Evolutionary conservation across 2,329 filamentous ascomycete species (phyloP).

Genomic region (Neonectria punicea): DNA sequence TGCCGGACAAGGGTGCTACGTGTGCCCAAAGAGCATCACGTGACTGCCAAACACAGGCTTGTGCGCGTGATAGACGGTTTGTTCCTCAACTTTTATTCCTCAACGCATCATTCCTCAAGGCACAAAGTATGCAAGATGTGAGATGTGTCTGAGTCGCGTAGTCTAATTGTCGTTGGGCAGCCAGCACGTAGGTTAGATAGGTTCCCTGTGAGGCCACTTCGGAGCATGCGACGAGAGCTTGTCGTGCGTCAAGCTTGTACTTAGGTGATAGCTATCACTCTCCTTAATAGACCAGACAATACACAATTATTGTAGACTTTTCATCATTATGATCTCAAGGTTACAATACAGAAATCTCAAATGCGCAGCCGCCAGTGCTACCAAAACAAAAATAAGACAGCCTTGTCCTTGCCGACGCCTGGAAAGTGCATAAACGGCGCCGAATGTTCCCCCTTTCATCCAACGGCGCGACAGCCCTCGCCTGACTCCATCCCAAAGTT

Average conservation of each 20-base stretch:
- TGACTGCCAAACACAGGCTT: slow-evolving; percentile 9
- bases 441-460: slow-evolving; percentile 33
- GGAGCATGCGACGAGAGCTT: too few species aligned
- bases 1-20: slow-evolving; percentile 21
- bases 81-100: too few species aligned
- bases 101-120: too few species aligned
- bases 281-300: neutral
- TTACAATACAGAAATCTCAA: slow-evolving; percentile 39
- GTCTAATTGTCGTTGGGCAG: neutral
- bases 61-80: too few species aligned
- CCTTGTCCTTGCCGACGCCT: slow-evolving; percentile 41
- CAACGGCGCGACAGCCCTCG: slow-evolving; percentile 31
- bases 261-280: neutral
- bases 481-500: slow-evolving; percentile 39
- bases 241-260: neutral
- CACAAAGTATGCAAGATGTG: too few species aligned
- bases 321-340: slow-evolving; percentile 41
- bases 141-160: too few species aligned
- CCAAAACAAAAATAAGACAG: slow-evolving; percentile 32
- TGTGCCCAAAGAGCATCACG: slow-evolving; percentile 31
- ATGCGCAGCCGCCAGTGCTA: slow-evolving; percentile 37
- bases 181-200: neutral
- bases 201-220: too few species aligned
- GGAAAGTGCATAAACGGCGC: slow-evolving; percentile 44
- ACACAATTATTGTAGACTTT: slow-evolving; percentile 32